phyloP scores from a whole-genome alignment of 371 early-diverging fungal genomes.

The Fennellomyces sp. region DNA sequence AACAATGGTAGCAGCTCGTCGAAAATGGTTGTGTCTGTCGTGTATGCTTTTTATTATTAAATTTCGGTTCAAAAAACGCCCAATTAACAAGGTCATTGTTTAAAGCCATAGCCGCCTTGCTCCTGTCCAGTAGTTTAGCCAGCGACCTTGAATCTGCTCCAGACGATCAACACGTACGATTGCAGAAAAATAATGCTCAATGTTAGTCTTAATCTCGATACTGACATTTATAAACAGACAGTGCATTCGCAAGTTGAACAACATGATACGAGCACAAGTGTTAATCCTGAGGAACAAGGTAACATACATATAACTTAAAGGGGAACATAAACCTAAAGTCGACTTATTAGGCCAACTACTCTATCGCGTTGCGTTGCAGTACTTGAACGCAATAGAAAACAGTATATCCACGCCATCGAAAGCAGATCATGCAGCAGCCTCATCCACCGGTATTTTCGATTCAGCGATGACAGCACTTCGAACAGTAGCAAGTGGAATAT shows the following conservation, averaged over 20 bases:
- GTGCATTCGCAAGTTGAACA: neutral
- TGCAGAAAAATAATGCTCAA: neutral
- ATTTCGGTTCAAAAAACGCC: no score
- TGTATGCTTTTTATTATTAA: no score
- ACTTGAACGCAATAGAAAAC: conserved; percentile 22
- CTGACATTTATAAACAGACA: neutral
- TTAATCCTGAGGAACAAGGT: conserved; percentile 10
- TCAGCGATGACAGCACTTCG: neutral
- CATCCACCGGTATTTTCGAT: conserved; percentile 3
- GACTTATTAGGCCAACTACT: conserved; percentile 27
- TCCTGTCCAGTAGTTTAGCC: neutral
- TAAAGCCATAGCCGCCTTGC: neutral
- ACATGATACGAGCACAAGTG: neutral
- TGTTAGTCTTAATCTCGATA: neutral
- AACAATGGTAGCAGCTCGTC: neutral
- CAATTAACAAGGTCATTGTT: no score
- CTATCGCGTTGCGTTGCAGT: conserved; percentile 31
- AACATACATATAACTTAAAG: neutral
- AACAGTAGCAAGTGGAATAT: neutral
- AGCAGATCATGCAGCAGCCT: neutral
- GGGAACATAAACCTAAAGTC: neutral
- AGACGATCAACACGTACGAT: conserved; percentile 3
- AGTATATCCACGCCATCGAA: neutral
- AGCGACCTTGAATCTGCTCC: neutral
- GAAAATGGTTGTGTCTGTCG: neutral